Percentiles rank a stretch among this genome's conserved stretches.
Conservation (phyloP, 2,329 filamentous ascomycete species). For the Hortaea sp. region DNA sequence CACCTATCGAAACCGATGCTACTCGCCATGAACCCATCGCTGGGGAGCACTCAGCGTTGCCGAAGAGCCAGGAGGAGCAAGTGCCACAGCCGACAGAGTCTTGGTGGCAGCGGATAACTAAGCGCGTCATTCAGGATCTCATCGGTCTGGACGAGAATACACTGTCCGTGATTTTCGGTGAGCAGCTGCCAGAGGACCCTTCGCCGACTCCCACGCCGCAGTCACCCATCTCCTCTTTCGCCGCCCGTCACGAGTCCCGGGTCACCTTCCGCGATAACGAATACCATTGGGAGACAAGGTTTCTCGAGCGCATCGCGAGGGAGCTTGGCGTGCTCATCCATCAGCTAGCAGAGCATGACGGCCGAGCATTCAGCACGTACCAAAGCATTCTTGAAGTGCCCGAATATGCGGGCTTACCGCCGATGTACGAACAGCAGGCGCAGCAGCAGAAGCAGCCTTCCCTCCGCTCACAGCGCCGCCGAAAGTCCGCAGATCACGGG, state of each 20-base stretch:
- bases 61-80: slow-evolving; percentile 19
- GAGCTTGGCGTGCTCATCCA: slow-evolving; percentile 79
- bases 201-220: slow-evolving; percentile 23
- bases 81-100: slow-evolving; percentile 42
- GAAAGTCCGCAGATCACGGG: slow-evolving; percentile 3
- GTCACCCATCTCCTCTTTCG: slow-evolving; percentile 21
- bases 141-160: slow-evolving; percentile 83
- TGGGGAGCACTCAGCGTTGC: slow-evolving; percentile 7
- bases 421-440: slow-evolving; percentile 1
- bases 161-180: slow-evolving; percentile 78
- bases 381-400: slow-evolving; percentile 42
- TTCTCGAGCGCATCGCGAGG: slow-evolving; percentile 74
- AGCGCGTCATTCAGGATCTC: slow-evolving; percentile 76
- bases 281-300: slow-evolving; percentile 59
- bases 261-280: slow-evolving; percentile 26
- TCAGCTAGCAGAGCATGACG: slow-evolving; percentile 75
- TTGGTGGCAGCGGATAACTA: slow-evolving; percentile 71
- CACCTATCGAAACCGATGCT: neutral
- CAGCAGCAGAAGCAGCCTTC: slow-evolving; percentile 10
- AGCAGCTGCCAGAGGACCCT: slow-evolving; percentile 48
- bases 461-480: slow-evolving; percentile 15
- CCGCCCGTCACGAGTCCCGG: slow-evolving; percentile 20
- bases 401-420: slow-evolving; percentile 67
- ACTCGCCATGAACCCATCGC: slow-evolving; percentile 2
- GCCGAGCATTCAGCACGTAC: slow-evolving; percentile 75